Evolutionary conservation across 163 green algal genomes (phyloP), one percentile per base, ranked within the genome.

Genomic region (Chlorella variabilis): DNA sequence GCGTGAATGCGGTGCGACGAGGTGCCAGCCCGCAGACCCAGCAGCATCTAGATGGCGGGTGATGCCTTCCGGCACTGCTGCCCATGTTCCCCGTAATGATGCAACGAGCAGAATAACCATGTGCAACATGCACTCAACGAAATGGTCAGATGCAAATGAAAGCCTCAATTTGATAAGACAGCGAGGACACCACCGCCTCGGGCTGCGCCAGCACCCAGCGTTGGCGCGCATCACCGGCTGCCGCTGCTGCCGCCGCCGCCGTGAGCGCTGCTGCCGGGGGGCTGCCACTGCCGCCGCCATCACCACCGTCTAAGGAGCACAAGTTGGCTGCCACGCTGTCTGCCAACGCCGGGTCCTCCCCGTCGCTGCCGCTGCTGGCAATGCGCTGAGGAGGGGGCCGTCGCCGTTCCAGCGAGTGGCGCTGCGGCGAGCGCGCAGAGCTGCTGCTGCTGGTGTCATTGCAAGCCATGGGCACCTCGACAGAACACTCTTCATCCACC

Each of bases 281-380:
- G 45, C 29, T 15, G 45, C 29, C 29, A 51, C 31, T 65, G 69
- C 73, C 62, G 59, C 59, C 21, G 58, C 20, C n/a, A n/a, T n/a
- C n/a, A n/a, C n/a, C n/a, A n/a, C n/a, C 45, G 31, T 71, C 75
- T n/a, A 81, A 38, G 21, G 38, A 33, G 75, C 75, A 81, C 29
- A 81, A 41, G 58, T 71, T 61, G 29, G 75, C 75, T 0, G 58
- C 75, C 59, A 71, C 59, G 41, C 75, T 81, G 39, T 81, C 75
- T 0, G 58, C 75, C 42, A 71, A 33, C 33, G 45, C 62, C 0
- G 75, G 39, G 29, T 81, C 75, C 38, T 71, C 75, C 7, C 29
- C 63, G 41, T 71, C 75, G 59, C 75, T 81, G 59, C 56, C 58
- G 49, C 71, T 78, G 42, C 48, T 39, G 45, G 29, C 42, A 18